Base-by-base conservation (phyloP, 495 filamentous ascomycete genomes). In the Tuber borchii region DNA sequence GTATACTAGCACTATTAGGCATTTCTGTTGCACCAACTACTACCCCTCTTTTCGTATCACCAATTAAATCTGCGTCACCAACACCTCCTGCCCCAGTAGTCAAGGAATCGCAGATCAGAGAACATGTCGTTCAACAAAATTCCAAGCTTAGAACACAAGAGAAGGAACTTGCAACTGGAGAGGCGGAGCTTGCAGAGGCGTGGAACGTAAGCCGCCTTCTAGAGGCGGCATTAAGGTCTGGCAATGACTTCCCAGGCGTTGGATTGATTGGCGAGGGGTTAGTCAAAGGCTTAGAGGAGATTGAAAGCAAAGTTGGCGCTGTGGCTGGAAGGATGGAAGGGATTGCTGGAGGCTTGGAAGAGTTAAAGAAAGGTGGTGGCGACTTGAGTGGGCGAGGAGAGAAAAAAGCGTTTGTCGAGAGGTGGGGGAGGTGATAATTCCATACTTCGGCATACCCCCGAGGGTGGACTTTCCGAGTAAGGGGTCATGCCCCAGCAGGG, bases 321-420 rank as follows among this genome's bases (percentile, higher is more conserved):
- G 72, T 83, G 16, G 81, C 82, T 39, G 73, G 78, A 16, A 75
- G 78, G 56, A 77, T 82, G 78, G 76, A 79, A 19, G 75, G 78
- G 74, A 44, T 80, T 19, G 70, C 76, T n/a, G 71, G 81, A 26
- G 75, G 78, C 9, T 31, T 80, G 51, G 81, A 76, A 19, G 81
- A 80, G 65, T 61, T 80, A 5, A 76, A 73, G 76, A 81, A 71
- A 44, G 75, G 70, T 43, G 76, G 72, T 16, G 81, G 80, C 16
- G 80, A 82, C 74, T 71, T 79, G 5, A 73, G 73, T 16, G 80
- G 80, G 1, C 61, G 70, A 31, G 77, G 81, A 1, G 79, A 78
- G 74, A 82, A 82, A 71, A 74, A 19, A 20, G 81, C 73, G 12
- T 82, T 82, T 78, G 81, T 82, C 26, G 80, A 76, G 4, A 79